Conservation (phyloP, 768 basidiomycete genomes). For the Leucocoprinus birnbaumii region DNA sequence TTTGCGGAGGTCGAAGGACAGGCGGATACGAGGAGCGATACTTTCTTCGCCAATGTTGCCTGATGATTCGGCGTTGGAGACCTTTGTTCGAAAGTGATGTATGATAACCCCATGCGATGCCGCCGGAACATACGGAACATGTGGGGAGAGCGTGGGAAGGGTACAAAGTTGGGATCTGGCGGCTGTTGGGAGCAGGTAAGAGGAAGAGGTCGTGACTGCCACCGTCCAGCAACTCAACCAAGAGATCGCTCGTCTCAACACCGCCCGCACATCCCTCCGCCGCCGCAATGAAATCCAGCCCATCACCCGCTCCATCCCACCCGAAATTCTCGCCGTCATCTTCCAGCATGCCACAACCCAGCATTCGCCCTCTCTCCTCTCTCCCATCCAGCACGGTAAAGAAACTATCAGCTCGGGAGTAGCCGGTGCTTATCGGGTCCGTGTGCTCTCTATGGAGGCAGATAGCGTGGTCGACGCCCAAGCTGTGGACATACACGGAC, state of each 20-base stretch:
- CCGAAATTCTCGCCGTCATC: conserved; percentile 8
- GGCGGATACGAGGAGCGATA: too few relatives aligned
- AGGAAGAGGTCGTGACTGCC: conserved; percentile 1
- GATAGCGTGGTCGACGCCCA: neutral
- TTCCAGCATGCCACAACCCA: neutral
- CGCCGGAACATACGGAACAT: too few relatives aligned
- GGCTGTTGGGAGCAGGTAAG: conserved; percentile 1
- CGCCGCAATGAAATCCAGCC: conserved; percentile 3
- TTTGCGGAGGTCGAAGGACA: too few relatives aligned
- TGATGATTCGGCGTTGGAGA: too few relatives aligned
- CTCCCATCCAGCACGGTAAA: neutral
- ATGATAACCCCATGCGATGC: too few relatives aligned
- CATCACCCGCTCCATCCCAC: conserved; percentile 3
- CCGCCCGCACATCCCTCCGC: neutral
- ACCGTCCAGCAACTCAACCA: conserved; percentile 3
- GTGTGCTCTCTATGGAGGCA: conserved; percentile 6
- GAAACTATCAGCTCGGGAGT: neutral
- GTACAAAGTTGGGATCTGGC: neutral
- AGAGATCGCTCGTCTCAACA: neutral
- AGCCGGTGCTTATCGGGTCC: neutral
- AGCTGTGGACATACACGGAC: neutral
- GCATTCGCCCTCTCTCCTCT: neutral
- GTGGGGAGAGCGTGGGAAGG: conserved; percentile 2
- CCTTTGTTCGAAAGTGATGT: too few relatives aligned
- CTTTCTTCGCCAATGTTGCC: too few relatives aligned